These are phyloP conservation scores for Dendrobium catenatum DNA, from an alignment of 106 monocot species.

Conservation along the genomic window DNA sequence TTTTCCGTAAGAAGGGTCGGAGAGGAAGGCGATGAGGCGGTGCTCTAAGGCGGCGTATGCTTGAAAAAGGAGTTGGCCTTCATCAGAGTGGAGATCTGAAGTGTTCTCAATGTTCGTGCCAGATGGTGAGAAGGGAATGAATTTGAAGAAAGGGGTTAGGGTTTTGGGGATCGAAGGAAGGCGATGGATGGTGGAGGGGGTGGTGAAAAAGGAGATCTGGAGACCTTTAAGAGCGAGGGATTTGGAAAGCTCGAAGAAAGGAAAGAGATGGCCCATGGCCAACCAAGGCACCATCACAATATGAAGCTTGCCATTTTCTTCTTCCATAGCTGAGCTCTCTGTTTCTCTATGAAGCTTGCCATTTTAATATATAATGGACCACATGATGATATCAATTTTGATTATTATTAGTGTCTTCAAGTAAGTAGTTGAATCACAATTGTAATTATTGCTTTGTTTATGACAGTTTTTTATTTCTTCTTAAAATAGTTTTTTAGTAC, in stretches of 20 bases:
- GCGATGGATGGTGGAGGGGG: conserved; percentile 5
- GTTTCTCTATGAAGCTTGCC: not conserved
- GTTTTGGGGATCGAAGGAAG: conserved; percentile 4
- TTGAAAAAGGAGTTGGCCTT: too few relatives aligned
- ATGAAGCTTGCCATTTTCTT: not conserved
- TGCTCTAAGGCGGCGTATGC: too few relatives aligned
- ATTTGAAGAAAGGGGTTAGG: not conserved
- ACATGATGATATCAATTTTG: too few relatives aligned
- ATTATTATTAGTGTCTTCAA: too few relatives aligned
- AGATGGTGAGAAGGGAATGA: not conserved
- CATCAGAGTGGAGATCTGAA: too few relatives aligned
- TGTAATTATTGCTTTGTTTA: too few relatives aligned
- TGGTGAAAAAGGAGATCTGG: conserved; percentile 13
- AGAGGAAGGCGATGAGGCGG: too few relatives aligned
- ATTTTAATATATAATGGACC: too few relatives aligned
- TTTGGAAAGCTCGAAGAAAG: conserved; percentile 22
- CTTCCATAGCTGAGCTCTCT: not conserved
- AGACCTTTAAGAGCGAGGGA: conserved; percentile 8
- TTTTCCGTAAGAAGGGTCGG: too few relatives aligned
- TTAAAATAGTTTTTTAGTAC: too few relatives aligned
- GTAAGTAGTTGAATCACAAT: too few relatives aligned
- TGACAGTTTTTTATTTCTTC: too few relatives aligned
- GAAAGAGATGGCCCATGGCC: conserved; percentile 16
- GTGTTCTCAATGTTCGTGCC: conserved; percentile 1
- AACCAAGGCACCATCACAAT: conserved; percentile 18